Evolutionary conservation across 768 basidiomycete species (phyloP).

Genomic region (Phaffia australis): DNA sequence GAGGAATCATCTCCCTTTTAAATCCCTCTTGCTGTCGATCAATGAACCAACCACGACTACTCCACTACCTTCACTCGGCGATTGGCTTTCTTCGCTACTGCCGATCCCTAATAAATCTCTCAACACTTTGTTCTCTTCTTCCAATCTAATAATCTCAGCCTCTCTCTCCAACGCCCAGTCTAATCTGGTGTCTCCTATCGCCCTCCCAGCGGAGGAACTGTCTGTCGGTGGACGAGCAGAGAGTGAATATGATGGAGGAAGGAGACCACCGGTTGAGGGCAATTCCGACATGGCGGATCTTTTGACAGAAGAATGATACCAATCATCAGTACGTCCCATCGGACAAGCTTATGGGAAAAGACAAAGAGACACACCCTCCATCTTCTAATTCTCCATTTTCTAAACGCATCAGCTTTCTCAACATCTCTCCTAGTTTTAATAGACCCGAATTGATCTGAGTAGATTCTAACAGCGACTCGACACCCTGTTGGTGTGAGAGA

Average conservation of each 20-base stretch:
- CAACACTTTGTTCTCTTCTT: slow-evolving; percentile 69
- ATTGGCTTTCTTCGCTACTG: slow-evolving; percentile 8
- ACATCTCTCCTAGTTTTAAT: slow-evolving; percentile 7
- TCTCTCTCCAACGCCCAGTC: slow-evolving; percentile 90
- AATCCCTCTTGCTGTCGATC: no score
- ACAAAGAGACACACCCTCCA: neutral
- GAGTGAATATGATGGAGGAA: slow-evolving; percentile 16
- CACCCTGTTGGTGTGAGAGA: slow-evolving; percentile 20
- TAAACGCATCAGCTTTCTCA: slow-evolving; percentile 18
- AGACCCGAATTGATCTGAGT: slow-evolving; percentile 11
- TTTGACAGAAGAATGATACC: no score
- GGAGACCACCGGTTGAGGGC: slow-evolving; percentile 14
- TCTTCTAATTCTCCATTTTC: slow-evolving; percentile 17
- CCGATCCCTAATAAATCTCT: slow-evolving; percentile 60
- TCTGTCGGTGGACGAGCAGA: neutral
- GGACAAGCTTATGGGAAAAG: neutral
- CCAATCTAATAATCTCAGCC: slow-evolving; percentile 67
- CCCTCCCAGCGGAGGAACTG: neutral
- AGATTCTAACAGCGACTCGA: slow-evolving; percentile 15
- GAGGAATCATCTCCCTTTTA: no score
- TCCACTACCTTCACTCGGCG: neutral
- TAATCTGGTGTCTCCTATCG: slow-evolving; percentile 20
- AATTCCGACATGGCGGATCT: no score
- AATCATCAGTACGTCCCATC: no score
- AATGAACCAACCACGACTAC: no score